Percentiles rank a stretch among this genome's conserved stretches.
Evolutionary conservation across 768 basidiomycete species (phyloP).

Genomic region (Mycena kentingensis): DNA sequence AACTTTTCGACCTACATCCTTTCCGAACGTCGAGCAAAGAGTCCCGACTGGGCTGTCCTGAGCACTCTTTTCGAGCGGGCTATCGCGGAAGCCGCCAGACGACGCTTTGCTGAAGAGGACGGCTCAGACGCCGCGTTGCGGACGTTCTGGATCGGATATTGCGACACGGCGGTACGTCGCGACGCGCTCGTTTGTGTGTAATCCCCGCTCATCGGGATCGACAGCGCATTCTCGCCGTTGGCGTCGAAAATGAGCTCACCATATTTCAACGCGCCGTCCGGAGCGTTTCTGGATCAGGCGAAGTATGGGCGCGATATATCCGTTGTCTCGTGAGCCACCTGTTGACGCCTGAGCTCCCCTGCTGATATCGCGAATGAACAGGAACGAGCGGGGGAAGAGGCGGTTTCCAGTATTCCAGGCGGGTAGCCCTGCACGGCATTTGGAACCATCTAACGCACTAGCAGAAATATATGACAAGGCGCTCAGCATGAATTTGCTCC

Average conservation of each 20-base stretch:
- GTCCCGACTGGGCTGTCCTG: conserved; percentile 60
- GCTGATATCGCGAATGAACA: conserved; percentile 25
- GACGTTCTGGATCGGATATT: conserved; percentile 73
- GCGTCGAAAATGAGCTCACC: conserved; percentile 42
- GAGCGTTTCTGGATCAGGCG: conserved; percentile 76
- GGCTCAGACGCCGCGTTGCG: conserved; percentile 61
- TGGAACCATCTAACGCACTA: conserved; percentile 1
- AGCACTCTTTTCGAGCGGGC: conserved; percentile 70
- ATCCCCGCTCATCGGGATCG: not conserved
- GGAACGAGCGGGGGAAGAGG: conserved; percentile 44
- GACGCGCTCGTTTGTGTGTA: not conserved
- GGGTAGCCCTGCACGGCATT: not conserved
- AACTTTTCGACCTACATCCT: conserved; percentile 64
- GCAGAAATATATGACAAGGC: conserved; percentile 63
- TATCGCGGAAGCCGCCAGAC: conserved; percentile 68
- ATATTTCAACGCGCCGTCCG: conserved; percentile 60
- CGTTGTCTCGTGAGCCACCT: conserved; percentile 57
- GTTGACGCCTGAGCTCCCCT: not conserved
- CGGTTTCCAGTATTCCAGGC: conserved; percentile 23
- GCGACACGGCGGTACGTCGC: conserved; percentile 63
- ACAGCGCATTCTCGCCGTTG: conserved; percentile 51
- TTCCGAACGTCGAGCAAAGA: conserved; percentile 61
- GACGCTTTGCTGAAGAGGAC: conserved; percentile 53
- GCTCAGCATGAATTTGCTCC: conserved; percentile 54
- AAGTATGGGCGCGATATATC: conserved; percentile 78